Base-by-base conservation (phyloP, 768 basidiomycete genomes). In the Clavulina sp. region DNA sequence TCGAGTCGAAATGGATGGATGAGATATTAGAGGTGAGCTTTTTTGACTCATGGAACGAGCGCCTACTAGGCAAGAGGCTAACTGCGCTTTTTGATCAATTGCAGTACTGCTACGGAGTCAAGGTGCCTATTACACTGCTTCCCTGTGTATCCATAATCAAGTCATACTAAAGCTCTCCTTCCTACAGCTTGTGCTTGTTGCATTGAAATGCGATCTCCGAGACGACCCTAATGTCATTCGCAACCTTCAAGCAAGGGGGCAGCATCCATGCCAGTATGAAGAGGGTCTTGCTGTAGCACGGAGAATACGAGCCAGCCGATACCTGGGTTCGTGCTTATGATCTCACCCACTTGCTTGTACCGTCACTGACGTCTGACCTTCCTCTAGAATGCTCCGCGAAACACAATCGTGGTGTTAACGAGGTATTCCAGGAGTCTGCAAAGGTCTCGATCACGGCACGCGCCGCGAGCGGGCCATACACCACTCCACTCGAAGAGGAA, bases 1-100 rank as follows among this genome's bases (percentile, higher is more conserved):
- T 95, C n/a, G 89, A 93, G 62, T 73, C 78, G 21, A 97, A 93
- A 73, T 95, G 92, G 91, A 72, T 95, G 52, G 83, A 91, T 44
- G 89, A 95, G 63, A 83, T 95, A 32, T 62, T 57, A n/a, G 60
- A 57, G 48, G 57, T 57, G 41, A 26, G 55, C 23, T 18, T 16
- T 24, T 28, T 23, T 24, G 23, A 21, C 36, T 40, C 19, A 29
- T 34, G n/a, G 19, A 32, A 4, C 36, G 4, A 40, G 19, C 7
- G 9, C 34, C 18, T 28, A 5, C 30, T 23, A 40, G 36, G 31
- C 9, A 16, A 5, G 31, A 19, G 19, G 16, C 5, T 24, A 23
- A 6, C 30, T 49, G 13, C 18, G 13, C n/a, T 7, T 52, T 50
- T 28, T 16, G 26, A 21, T 23, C 48, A 32, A 34, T 29, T 87